Evolutionary conservation across 2,329 filamentous ascomycete genomes (phyloP), one percentile per base, ranked within the genome.

Genomic region (Pestalotiopsis sp.): DNA sequence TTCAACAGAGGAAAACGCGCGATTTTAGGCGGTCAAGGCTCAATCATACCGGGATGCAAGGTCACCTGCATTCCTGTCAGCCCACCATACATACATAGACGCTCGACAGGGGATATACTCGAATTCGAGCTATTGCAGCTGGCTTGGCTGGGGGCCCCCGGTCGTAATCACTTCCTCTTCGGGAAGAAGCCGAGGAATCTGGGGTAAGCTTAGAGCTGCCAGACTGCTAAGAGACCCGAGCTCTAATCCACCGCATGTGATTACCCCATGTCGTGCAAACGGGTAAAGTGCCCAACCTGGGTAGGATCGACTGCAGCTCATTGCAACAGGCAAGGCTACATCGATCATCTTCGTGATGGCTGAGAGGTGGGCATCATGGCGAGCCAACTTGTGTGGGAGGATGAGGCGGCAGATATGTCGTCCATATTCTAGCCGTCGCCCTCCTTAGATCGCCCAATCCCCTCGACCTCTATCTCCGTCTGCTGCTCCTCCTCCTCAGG

Each of bases 181-280:
- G 61, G 61, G 38, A 45, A 31, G 41, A 38, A 49, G 36, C 38
- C 61, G 41, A 64, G 61, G 61, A 64, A 64, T 64, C 61, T 31
- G 61, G 61, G 61, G 61, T 49, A 64, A 64, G 38, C 36, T 36
- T 64, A 20, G 61, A 64, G 38, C 61, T 64, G 20, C n/a, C 20
- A 62, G 36, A 31, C 59, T 41, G 61, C 61, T 52, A 3, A 64
- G 11, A 36, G 61, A 39, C 61, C 61, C 11, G 36, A 23, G 41
- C 20, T 17, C 38, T 25, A 5, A 23, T 49, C n/a, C n/a, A 52
- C 38, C 49, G 39, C 41, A 64, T 64, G 59, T 62, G 59, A 62
- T 62, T 62, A 39, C 59, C 59, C 59, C 59, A 62, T 20, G n/a
- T 27, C 59, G n/a, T 12, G 38, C 39, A 12, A 14, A 45, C 61